Base-by-base conservation (phyloP, 768 basidiomycete species). In the Cystobasidium onofrii region DNA sequence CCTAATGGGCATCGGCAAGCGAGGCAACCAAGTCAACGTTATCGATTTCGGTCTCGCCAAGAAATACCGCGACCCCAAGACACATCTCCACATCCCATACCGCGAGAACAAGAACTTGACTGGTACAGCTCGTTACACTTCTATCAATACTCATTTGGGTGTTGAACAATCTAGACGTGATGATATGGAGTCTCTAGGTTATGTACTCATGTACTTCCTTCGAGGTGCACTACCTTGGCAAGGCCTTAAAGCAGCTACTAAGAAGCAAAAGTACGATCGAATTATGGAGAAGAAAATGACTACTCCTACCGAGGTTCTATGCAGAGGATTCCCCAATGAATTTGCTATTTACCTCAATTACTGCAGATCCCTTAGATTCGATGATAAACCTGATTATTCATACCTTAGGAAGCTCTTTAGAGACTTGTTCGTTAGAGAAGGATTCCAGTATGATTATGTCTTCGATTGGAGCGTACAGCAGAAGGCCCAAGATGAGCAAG, bases 231-330 rank as follows among this genome's bases (percentile, higher is more conserved):
- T 99, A 54, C 95, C 95, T 36, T 99, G 95, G 95, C 96, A 99
- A 83, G 96, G 96, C 74, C 87, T 99, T 81, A 99, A 99, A 85
- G 96, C 96, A 74, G 95, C 95, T 46, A 99, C 96, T 74, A 99
- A 99, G 91, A 99, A 99, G 87, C 96, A 99, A 86, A 99, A 99
- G 85, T 98, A 98, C 83, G 96, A 98, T 83, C 89, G 96, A 75
- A 99, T 99, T 84, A 99, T 99, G 96, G 96, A 99, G 84, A 99
- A 99, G 88, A 99, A 99, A 88, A 98, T 99, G 93, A 97, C 96
- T 43, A 96, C 93, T 0, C 80, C 93, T 17, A 94, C 91, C 64
- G 93, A 98, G 81, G 85, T 95, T 73, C 88, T 99, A 33, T 98
- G 95, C 85, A 93, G 95, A 77, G 93, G 92, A n/a, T 98, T 96